These are phyloP conservation scores for Iodosphaeria phyllophila DNA, from an alignment of 2,329 filamentous ascomycete genomes.

Conservation along the genomic window DNA sequence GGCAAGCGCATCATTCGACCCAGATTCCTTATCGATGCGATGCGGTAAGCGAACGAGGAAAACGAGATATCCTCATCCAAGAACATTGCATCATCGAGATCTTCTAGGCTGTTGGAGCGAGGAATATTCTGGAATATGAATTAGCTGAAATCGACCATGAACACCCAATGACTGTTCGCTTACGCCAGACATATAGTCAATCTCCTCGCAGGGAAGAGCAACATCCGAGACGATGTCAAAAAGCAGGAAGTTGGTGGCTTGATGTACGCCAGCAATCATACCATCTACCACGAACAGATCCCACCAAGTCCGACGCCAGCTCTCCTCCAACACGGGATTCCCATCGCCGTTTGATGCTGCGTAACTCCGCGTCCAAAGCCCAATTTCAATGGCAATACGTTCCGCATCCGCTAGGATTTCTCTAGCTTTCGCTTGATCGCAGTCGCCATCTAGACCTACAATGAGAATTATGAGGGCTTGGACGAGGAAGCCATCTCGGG, in stretches of 20 bases:
- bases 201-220: conserved; percentile 64
- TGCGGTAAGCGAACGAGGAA: conserved; percentile 71
- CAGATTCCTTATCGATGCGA: conserved; percentile 63
- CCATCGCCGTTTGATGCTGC: conserved; percentile 43
- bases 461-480: conserved; percentile 64
- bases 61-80: conserved; percentile 50
- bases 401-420: conserved; percentile 50
- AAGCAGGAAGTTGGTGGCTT: conserved; percentile 49
- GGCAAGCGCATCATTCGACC: conserved; percentile 51
- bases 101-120: conserved; percentile 42
- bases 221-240: conserved; percentile 51
- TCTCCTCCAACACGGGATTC: conserved; percentile 57
- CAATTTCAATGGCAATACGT: conserved; percentile 54
- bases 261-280: conserved; percentile 65
- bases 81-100: conserved; percentile 64
- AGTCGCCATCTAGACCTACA: conserved; percentile 60
- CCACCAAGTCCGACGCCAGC: conserved; percentile 85
- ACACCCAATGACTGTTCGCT: conserved; percentile 10
- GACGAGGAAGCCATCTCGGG: conserved; percentile 43
- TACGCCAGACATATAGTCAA: conserved; percentile 45
- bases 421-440: conserved; percentile 49
- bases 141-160: conserved; percentile 2
- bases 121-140: conserved; percentile 29
- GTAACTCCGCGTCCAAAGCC: conserved; percentile 53
- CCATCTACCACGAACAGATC: conserved; percentile 64